These are phyloP conservation scores for Abortiporus biennis DNA, from an alignment of 1,284 basidiomycete genomes.

Conservation along the genomic window DNA sequence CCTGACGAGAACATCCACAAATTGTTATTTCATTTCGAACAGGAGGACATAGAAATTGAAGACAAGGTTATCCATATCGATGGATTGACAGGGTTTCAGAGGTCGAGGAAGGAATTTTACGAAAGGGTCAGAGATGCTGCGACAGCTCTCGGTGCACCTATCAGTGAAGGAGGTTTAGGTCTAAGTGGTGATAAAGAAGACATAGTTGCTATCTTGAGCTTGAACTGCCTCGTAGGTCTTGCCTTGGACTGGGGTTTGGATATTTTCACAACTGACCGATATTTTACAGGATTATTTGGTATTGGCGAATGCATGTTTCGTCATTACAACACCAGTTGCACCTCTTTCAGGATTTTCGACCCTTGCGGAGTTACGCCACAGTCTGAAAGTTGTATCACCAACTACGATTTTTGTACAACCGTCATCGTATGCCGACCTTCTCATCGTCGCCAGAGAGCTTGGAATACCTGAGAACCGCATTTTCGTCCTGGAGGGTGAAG, in stretches of 20 bases:
- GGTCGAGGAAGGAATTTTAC: conserved; percentile 42
- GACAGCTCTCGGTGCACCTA: conserved; percentile 45
- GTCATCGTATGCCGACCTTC: conserved; percentile 39
- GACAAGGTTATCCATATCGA: conserved; percentile 57
- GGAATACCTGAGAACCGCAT: conserved; percentile 48
- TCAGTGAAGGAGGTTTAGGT: conserved; percentile 48
- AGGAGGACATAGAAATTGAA: conserved; percentile 36
- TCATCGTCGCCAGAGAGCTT: conserved; percentile 42
- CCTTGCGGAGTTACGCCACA: conserved; percentile 57
- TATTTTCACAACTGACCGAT: neutral
- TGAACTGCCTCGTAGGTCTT: conserved; percentile 58
- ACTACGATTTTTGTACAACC: conserved; percentile 61
- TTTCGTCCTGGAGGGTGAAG: conserved; percentile 43
- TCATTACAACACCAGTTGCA: conserved; percentile 53
- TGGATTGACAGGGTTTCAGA: conserved; percentile 39
- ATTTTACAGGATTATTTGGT: conserved; percentile 58
- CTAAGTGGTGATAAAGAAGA: conserved; percentile 41
- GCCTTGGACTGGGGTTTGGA: neutral
- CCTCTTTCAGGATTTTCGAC: conserved; percentile 63
- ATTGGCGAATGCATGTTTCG: conserved; percentile 49
- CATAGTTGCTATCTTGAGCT: conserved; percentile 62
- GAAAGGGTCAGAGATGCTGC: conserved; percentile 47
- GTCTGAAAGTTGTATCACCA: conserved; percentile 43
- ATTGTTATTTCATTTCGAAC: conserved; percentile 47
- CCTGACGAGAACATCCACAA: conserved; percentile 53